Evolutionary conservation across 2,329 filamentous ascomycete species (phyloP).

Genomic region (Talaromyces sp.): DNA sequence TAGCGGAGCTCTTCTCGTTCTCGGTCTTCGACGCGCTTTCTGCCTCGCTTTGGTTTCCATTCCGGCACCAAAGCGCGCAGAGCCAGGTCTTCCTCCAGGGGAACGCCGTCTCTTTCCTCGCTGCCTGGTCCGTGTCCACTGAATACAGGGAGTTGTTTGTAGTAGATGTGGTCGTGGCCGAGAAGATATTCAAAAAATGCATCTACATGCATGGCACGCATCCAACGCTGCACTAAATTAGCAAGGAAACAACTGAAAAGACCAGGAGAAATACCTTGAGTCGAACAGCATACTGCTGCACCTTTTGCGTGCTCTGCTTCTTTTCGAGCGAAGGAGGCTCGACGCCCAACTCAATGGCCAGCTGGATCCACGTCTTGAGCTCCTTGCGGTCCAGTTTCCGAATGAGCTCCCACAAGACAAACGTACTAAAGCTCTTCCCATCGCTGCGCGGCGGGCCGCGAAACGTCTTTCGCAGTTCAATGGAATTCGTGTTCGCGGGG

Average conservation of each 20-base stretch:
- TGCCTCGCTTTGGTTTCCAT: constrained; percentile 56
- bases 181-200: constrained; percentile 90
- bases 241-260: too few relatives aligned
- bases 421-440: constrained; percentile 78
- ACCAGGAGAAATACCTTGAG: constrained; percentile 59
- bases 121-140: constrained; percentile 53
- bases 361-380: constrained; percentile 86
- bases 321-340: constrained; percentile 76
- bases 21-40: constrained; percentile 59
- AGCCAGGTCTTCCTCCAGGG: constrained; percentile 82
- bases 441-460: constrained; percentile 77
- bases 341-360: constrained; percentile 82
- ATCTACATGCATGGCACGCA: constrained; percentile 93
- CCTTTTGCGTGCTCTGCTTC: constrained; percentile 85
- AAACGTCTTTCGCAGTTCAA: constrained; percentile 69
- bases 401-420: constrained; percentile 71
- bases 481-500: constrained; percentile 62
- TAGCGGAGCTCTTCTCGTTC: constrained; percentile 50
- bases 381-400: constrained; percentile 72
- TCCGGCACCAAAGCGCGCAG: constrained; percentile 78
- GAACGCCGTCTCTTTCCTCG: constrained; percentile 71
- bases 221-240: constrained; percentile 68
- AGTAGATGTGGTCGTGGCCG: constrained; percentile 73
- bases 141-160: constrained; percentile 64
- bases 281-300: constrained; percentile 89